These are phyloP conservation scores for Eutypa lata DNA, from an alignment of 2,329 filamentous ascomycete species.

Conservation along the genomic window DNA sequence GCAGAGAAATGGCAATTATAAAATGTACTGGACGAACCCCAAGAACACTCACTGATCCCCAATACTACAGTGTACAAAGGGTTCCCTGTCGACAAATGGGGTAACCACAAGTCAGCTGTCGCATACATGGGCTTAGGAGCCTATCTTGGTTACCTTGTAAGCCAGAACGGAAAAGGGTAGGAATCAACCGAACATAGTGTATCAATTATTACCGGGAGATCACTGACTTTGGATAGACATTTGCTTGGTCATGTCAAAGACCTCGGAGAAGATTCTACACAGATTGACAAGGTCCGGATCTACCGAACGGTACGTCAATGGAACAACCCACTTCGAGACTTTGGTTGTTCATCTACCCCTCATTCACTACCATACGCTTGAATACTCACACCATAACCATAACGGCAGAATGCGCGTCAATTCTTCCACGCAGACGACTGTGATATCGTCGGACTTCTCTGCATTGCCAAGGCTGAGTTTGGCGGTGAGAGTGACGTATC, in stretches of 20 bases:
- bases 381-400: background rate
- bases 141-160: slow-evolving; percentile 83
- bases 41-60: background rate
- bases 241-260: slow-evolving; percentile 89
- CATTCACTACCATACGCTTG: background rate
- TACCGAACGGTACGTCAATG: slow-evolving; percentile 61
- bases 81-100: slow-evolving; percentile 75
- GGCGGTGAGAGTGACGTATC: slow-evolving; percentile 83
- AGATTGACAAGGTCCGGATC: slow-evolving; percentile 85
- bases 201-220: background rate
- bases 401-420: slow-evolving; percentile 62
- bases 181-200: background rate
- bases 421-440: slow-evolving; percentile 84
- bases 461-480: slow-evolving; percentile 72
- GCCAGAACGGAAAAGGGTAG: slow-evolving; percentile 64
- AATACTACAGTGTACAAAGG: slow-evolving; percentile 64
- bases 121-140: slow-evolving; percentile 90
- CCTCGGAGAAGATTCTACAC: slow-evolving; percentile 73
- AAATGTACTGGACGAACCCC: too few species aligned
- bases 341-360: background rate
- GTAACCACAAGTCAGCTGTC: slow-evolving; percentile 73
- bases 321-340: background rate
- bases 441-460: slow-evolving; percentile 81
- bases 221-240: slow-evolving; percentile 52
- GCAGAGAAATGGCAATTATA: too few species aligned